A percentile compares a stretch with the other conserved stretches of the same genome.
Conservation (phyloP, 768 basidiomycete species). For the Austroboletus eburneus region DNA sequence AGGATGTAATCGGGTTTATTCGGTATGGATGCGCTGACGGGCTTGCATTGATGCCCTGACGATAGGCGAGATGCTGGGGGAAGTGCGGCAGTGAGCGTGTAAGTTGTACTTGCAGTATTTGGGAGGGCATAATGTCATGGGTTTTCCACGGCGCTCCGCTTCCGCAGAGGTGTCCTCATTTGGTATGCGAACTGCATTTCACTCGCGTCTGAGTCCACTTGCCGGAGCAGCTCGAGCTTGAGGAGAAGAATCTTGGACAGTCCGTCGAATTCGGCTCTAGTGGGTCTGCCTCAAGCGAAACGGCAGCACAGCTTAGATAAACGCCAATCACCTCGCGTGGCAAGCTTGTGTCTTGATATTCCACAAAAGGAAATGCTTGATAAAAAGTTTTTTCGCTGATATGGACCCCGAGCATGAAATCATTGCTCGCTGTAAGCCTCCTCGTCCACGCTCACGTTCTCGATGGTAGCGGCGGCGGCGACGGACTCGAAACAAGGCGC, state of each 20-base stretch:
- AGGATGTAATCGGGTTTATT: conserved; percentile 51
- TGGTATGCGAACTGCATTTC: conserved; percentile 6
- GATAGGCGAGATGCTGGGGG: conserved; percentile 6
- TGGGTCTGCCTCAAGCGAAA: no score
- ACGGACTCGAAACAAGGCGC: background rate
- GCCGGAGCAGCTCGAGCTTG: background rate
- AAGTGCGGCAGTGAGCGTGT: conserved; percentile 11
- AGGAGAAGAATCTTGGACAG: background rate
- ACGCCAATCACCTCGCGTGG: conserved; percentile 21
- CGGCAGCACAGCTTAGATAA: conserved; percentile 15
- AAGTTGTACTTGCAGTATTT: conserved; percentile 26
- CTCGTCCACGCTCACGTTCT: background rate
- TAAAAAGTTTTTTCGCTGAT: conserved; percentile 20
- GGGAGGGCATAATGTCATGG: conserved; percentile 15
- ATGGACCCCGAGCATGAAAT: conserved; percentile 27
- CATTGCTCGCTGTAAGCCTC: no score
- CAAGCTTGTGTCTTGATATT: conserved; percentile 4
- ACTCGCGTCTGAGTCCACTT: background rate
- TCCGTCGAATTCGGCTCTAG: background rate
- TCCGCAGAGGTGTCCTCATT: conserved; percentile 14
- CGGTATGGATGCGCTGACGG: conserved; percentile 54
- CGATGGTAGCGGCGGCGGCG: conserved; percentile 1
- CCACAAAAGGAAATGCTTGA: conserved; percentile 16
- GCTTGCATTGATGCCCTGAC: conserved; percentile 49
- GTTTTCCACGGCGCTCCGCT: conserved; percentile 25